phyloP scores from a whole-genome alignment of 78 protist genomes.

The Creolimax fragrantissima region DNA sequence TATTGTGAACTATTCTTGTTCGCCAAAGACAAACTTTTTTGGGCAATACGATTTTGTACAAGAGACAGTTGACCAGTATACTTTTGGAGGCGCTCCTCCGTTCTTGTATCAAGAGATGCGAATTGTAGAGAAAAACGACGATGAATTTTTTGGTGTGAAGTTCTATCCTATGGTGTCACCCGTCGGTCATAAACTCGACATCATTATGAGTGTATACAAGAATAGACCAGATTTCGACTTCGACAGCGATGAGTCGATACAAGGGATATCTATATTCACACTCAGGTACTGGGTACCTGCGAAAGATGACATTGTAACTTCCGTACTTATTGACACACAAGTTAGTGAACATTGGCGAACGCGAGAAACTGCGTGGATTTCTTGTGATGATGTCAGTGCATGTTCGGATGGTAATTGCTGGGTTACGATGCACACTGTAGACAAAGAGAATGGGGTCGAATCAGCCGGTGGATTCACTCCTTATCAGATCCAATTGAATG shows the following conservation, averaged over 20 bases:
- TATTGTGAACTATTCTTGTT: not conserved
- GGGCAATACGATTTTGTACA: not conserved
- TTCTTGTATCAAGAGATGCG: not conserved
- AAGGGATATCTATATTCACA: not conserved
- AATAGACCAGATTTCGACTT: not conserved
- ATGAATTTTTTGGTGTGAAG: not conserved
- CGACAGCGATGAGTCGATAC: not conserved
- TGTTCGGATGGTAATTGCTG: not conserved
- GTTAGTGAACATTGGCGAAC: not conserved
- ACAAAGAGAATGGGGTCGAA: not conserved
- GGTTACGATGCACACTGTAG: not conserved
- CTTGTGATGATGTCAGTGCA: not conserved
- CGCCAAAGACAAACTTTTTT: not conserved
- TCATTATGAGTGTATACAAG: not conserved
- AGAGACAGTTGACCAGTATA: not conserved
- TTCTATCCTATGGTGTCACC: not conserved
- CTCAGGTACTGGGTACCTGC: not conserved
- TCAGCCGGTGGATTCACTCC: not conserved
- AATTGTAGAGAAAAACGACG: not conserved
- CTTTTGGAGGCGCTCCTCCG: not conserved
- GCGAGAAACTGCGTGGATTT: not conserved
- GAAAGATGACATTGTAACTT: not conserved
- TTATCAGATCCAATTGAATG: not conserved
- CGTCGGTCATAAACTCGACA: not conserved
- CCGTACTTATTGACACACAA: not conserved